Evolutionary conservation across 805 yeast genomes (phyloP), one percentile per base, ranked within the genome.

Genomic region (Hanseniaspora osmophila): DNA sequence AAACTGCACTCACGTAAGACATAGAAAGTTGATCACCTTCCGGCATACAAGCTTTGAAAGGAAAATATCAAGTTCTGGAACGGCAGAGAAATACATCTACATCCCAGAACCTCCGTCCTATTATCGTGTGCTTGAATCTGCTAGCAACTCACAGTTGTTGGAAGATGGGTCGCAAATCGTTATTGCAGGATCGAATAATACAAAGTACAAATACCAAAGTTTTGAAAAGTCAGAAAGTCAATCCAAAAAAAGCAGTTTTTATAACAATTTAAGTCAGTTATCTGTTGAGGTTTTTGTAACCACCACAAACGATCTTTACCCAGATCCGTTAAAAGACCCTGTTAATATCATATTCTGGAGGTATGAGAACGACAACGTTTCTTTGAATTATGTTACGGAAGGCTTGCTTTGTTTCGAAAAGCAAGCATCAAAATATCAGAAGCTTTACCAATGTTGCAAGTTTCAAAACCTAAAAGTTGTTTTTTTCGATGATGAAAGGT

Each of bases 281-380:
- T 65, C 73, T 6, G 50, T 85, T 45, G 97, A 90, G 54, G 56
- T 85, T 0, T 88, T 80, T 59, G 77, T 74, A 0, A 71, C 71
- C 40, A 72, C 81, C 0, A 58, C 75, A n/a, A 69, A 60, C 0
- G 66, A 62, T 7, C 58, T 66, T 10, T 51, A 57, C 7, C 90
- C 96, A 0, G 81, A 86, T 54, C 94, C 96, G 0, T 47, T 53
- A 3, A 39, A 51, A 1, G 94, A 90, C 59, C 65, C 73, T 1
- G 65, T 88, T 0, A 49, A 61, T 0, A 70, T 78, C 7, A 70
- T 87, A 0, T 71, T 81, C 51, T 87, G 90, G 81, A 68, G 66
- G 16, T 69, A 74, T 49, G 75, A 62, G 0, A 60, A 58, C 10
- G 15, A 32, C 13, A 32, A 32, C 10, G 10, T 32, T 32, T 11